Base-by-base conservation (phyloP, 192 early-diverging fungal species). In the Umbelopsis vinacea region DNA sequence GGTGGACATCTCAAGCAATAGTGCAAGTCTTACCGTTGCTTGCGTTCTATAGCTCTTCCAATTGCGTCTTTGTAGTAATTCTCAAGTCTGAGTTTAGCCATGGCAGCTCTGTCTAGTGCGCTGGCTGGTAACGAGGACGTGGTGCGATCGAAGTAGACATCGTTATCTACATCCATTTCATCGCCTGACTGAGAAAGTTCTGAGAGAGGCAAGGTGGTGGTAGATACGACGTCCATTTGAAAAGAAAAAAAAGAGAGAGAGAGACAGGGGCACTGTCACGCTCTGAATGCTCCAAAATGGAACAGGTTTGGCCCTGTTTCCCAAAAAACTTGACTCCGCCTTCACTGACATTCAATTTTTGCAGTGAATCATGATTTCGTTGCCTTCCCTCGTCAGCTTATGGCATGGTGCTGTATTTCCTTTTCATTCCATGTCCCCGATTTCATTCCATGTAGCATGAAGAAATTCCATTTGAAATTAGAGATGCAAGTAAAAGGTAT, bases 61-160 rank as follows among this genome's bases (percentile, higher is more conserved):
- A 98, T 87, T 47, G 93, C 84, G 21, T 88, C 86, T 74, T 93
- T 95, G 86, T 98, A 99, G 69, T 95, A 96, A 81, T 95, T 87
- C 73, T 98, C 93, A 29, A 99, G 85, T 71, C 92, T 94, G 53
- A 93, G 88, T 81, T 96, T 98, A 38, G 95, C 96, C 7, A 92
- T 90, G 0, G 93, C 88, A 4, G 96, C 92, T 74, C 93, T 86
- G 47, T 99, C 98, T 11, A 97, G 70, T 0, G 93, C 92, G 45
- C 88, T 83, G 46, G 91, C 87, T 14, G 97, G 83, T 48, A 93
- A 88, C 8, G 88, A 87, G 33, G 89, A 90, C 0, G 91, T 89
- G 21, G 88, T 88, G 46, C 92, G 88, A 68, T 87, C 83, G 73
- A 89, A 88, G 66, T 75, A 78, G 60, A 85, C 83, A 55, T 86